phyloP scores from a whole-genome alignment of 805 yeast genomes.

The Yamadazyma kitorensis region DNA sequence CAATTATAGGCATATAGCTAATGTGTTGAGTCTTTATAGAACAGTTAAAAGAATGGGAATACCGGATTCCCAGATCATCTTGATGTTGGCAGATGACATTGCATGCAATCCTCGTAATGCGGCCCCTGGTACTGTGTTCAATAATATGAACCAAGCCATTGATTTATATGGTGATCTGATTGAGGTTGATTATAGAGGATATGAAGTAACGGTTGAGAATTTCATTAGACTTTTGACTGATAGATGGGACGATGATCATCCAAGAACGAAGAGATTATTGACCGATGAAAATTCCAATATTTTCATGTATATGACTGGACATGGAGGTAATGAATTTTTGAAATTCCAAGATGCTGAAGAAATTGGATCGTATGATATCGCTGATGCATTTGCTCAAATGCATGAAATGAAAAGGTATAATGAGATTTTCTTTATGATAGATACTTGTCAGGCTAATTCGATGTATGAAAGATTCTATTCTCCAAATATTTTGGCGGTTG shows the following conservation, averaged over 20 bases:
- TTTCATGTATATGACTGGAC: slow-evolving; percentile 95
- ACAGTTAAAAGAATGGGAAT: slow-evolving; percentile 95
- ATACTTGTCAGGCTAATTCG: slow-evolving; percentile 98
- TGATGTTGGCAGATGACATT: slow-evolving; percentile 95
- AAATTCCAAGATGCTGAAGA: slow-evolving; percentile 99
- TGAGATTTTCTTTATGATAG: slow-evolving; percentile 96
- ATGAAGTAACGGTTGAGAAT: slow-evolving; percentile 97
- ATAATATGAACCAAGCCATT: slow-evolving; percentile 85
- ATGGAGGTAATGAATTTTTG: slow-evolving; percentile 96
- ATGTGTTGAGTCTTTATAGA: slow-evolving; percentile 88
- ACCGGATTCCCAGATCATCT: slow-evolving; percentile 94
- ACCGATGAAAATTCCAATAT: slow-evolving; percentile 95
- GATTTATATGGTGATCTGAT: slow-evolving; percentile 93
- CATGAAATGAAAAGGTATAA: slow-evolving; percentile 92
- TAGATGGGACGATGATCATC: slow-evolving; percentile 93
- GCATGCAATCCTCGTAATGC: slow-evolving; percentile 96
- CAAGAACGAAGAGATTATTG: slow-evolving; percentile 82
- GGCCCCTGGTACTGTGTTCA: slow-evolving; percentile 94
- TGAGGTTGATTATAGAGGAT: slow-evolving; percentile 96
- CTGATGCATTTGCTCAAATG: slow-evolving; percentile 97
- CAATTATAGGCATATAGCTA: slow-evolving; percentile 97
- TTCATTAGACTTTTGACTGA: slow-evolving; percentile 91
- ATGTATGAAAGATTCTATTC: slow-evolving; percentile 92
- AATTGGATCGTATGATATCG: slow-evolving; percentile 90
- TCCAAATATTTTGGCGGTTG: slow-evolving; percentile 90